Evolutionary conservation across 108 stramenopile species (phyloP), one percentile per base, ranked within the genome.

Genomic region (Licmophora abbreviata): DNA sequence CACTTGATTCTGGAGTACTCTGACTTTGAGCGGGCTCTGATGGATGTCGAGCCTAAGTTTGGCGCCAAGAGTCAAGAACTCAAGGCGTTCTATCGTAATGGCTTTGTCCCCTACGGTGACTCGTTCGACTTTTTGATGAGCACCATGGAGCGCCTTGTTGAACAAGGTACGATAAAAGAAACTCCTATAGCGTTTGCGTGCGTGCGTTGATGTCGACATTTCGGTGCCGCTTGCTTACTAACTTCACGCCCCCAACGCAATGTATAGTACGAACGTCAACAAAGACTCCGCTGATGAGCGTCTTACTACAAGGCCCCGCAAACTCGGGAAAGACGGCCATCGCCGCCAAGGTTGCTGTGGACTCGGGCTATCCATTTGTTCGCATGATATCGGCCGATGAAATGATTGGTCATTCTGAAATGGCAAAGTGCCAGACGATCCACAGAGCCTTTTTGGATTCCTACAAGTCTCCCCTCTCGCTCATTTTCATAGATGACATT

Each of bases 401-500:
- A 50, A 96, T 99, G 92, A 93, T 99, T 68, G 95, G 95, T 0
- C 77, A 83, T 44, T 77, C 78, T 10, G 92, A 97, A 47, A 65
- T 55, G 31, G 69, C 83, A 57, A 96, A 95, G 59, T 89, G 85
- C 24, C 74, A 73, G 46, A 71, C 71, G 59, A 95, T 99, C 52
- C 85, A 92, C 60, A 95, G 82, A 66, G 88, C 86, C 0, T 99
- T 99, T 61, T 68, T 89, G 54, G 97, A 99, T 78, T 94, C 97
- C 20, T 98, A 97, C 83, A 95, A 94, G 64, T 90, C 87, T 24
- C 95, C 95, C 3, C 67, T 97, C 43, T 95, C 94, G 5, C 67
- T 99, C 21, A 96, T 99, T 51, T 73, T 98, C 35, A 75, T 99
- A 44, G 99, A 99, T 61, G 96, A 99, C 68, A 77, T 99, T 59